A percentile compares a stretch with the other conserved stretches of the same genome.
Conservation (phyloP, 2,329 filamentous ascomycete genomes). For the Sporothrix luriei region DNA sequence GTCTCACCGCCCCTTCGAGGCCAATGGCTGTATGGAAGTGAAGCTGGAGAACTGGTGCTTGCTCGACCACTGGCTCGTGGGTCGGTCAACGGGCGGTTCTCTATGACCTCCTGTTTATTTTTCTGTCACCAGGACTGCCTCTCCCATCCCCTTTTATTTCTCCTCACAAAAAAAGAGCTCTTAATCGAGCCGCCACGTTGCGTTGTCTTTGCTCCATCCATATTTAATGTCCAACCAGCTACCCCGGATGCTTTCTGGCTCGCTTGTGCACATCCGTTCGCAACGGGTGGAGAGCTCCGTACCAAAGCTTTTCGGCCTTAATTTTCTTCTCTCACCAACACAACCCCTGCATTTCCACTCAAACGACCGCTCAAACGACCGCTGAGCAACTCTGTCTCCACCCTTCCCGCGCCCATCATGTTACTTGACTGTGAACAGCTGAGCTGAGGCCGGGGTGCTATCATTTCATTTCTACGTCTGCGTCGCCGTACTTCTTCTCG, state of each 20-base stretch:
- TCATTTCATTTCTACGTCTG: background rate
- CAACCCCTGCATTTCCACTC: background rate
- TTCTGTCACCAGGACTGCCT: background rate
- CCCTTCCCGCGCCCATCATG: background rate
- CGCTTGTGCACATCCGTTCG: background rate
- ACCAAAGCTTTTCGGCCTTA: background rate
- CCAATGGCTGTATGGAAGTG: background rate
- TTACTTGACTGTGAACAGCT: background rate
- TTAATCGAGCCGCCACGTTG: background rate
- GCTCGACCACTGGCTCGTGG: background rate
- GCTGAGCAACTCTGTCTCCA: constrained; percentile 1
- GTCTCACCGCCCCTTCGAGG: too few relatives aligned
- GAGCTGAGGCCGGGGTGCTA: background rate
- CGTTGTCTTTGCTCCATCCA: background rate
- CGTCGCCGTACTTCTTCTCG: background rate
- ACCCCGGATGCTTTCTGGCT: background rate
- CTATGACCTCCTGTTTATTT: background rate
- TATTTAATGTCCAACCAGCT: constrained; percentile 1
- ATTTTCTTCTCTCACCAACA: background rate
- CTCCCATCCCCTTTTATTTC: background rate
- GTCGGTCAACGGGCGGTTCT: background rate
- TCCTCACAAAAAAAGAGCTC: background rate
- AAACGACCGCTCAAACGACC: background rate
- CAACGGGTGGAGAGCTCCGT: background rate
- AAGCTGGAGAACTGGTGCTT: background rate